Evolutionary conservation across 2,329 filamentous ascomycete genomes (phyloP).

Genomic region (Hirsutella thompsonii): DNA sequence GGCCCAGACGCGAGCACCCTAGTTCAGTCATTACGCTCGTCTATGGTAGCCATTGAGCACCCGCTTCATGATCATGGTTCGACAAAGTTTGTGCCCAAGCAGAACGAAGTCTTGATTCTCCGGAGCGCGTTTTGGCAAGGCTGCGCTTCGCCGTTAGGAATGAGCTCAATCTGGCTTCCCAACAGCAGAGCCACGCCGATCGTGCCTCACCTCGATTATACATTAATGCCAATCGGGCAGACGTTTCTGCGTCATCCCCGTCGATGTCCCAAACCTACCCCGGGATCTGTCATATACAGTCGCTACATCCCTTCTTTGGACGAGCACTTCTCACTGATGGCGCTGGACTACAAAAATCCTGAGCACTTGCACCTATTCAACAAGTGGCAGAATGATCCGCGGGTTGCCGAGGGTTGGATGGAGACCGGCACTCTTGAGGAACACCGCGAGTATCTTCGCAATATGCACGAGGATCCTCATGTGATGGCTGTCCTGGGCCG

Average conservation of each 20-base stretch:
- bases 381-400: slow-evolving; percentile 72
- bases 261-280: slow-evolving; percentile 45
- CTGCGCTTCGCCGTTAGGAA: slow-evolving; percentile 52
- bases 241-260: neutral
- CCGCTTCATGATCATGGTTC: slow-evolving; percentile 21
- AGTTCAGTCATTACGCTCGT: slow-evolving; percentile 28
- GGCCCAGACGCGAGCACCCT: slow-evolving; percentile 23
- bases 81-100: slow-evolving; percentile 4
- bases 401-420: slow-evolving; percentile 70
- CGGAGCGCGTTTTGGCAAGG: slow-evolving; percentile 57
- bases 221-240: slow-evolving; percentile 51
- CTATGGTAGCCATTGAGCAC: slow-evolving; percentile 32
- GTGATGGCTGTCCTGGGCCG: slow-evolving; percentile 55
- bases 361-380: slow-evolving; percentile 63
- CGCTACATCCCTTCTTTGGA: slow-evolving; percentile 64
- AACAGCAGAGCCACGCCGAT: slow-evolving; percentile 21
- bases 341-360: slow-evolving; percentile 50
- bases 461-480: slow-evolving; percentile 59
- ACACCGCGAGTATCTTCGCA: slow-evolving; percentile 58
- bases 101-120: slow-evolving; percentile 22
- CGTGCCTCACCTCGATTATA: slow-evolving; percentile 32
- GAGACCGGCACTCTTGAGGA: slow-evolving; percentile 64
- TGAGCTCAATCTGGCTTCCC: slow-evolving; percentile 48
- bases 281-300: slow-evolving; percentile 61
- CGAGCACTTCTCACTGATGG: slow-evolving; percentile 65